These are phyloP conservation scores for Fusarium setosum DNA, from an alignment of 2,329 filamentous ascomycete genomes.

Conservation along the genomic window DNA sequence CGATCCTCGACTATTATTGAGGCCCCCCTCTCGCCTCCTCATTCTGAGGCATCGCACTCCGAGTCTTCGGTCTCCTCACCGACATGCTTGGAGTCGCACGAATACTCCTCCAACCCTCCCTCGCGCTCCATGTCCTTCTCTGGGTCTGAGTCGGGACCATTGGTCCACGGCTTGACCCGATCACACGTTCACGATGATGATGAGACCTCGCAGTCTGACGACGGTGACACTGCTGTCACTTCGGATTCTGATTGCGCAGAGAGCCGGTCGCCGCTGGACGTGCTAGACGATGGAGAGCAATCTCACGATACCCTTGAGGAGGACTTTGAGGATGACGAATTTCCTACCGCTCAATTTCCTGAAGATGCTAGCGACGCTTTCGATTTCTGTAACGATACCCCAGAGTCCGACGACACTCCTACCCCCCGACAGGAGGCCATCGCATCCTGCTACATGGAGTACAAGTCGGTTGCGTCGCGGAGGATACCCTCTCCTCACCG, in stretches of 20 bases:
- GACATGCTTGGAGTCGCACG: constrained; percentile 47
- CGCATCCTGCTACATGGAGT: constrained; percentile 52
- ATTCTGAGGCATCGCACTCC: constrained; percentile 62
- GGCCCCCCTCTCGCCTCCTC: constrained; percentile 53
- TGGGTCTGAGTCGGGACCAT: constrained; percentile 58
- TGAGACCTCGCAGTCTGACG: constrained; percentile 59
- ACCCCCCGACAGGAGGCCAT: constrained; percentile 54
- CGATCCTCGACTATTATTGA: constrained; percentile 33
- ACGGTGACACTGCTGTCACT: constrained; percentile 55
- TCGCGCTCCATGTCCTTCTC: constrained; percentile 65
- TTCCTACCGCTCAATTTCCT: constrained; percentile 53
- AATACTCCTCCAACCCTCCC: constrained; percentile 52
- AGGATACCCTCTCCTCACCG: constrained; percentile 49
- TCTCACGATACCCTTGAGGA: constrained; percentile 47
- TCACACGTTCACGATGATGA: constrained; percentile 51
- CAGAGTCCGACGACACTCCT: constrained; percentile 57
- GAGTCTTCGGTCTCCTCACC: constrained; percentile 55
- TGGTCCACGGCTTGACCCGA: constrained; percentile 47
- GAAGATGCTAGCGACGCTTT: constrained; percentile 52
- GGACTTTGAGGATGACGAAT: constrained; percentile 50
- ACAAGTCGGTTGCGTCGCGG: constrained; percentile 46
- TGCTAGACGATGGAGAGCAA: constrained; percentile 45
- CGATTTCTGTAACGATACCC: constrained; percentile 49
- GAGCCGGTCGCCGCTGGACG: constrained; percentile 48
- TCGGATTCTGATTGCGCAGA: constrained; percentile 60